Percentiles rank a stretch among this genome's conserved stretches.
Evolutionary conservation across 2,329 filamentous ascomycete species (phyloP).

Genomic region (Fusarium beomiforme): DNA sequence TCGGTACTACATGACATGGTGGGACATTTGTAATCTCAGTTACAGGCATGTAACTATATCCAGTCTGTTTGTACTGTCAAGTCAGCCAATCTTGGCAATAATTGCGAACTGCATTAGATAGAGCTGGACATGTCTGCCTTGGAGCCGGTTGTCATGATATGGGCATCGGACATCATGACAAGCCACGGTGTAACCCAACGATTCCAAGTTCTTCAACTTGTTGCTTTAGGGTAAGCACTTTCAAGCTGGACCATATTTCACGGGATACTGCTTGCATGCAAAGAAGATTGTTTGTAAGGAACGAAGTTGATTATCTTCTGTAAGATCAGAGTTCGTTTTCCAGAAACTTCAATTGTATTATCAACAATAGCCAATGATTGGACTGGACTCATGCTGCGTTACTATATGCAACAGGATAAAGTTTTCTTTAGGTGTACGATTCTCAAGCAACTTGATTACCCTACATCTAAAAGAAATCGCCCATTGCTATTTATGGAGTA

Average conservation of each 20-base stretch:
- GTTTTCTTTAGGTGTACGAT: neutral
- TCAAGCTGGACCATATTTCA: too few species aligned
- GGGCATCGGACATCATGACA: neutral
- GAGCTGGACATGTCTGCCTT: neutral
- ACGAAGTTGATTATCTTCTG: too few species aligned
- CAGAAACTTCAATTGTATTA: neutral
- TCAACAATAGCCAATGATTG: neutral
- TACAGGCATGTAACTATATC: too few species aligned
- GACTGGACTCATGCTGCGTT: neutral
- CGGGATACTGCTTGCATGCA: neutral
- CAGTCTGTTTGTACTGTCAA: too few species aligned
- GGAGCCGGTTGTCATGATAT: neutral
- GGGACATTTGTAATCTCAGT: too few species aligned
- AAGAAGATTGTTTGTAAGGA: too few species aligned
- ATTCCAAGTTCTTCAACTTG: neutral
- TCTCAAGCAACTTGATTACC: neutral
- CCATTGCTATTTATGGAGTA: neutral
- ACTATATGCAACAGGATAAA: neutral
- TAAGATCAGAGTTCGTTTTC: neutral
- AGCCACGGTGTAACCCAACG: neutral
- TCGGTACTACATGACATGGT: too few species aligned
- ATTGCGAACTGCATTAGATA: neutral
- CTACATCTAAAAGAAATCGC: neutral
- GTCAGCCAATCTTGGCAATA: neutral
- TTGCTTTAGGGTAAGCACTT: neutral